Evolutionary conservation across 1,284 basidiomycete species (phyloP), one percentile per base, ranked within the genome.

Genomic region (Apiotrichum montevideense): DNA sequence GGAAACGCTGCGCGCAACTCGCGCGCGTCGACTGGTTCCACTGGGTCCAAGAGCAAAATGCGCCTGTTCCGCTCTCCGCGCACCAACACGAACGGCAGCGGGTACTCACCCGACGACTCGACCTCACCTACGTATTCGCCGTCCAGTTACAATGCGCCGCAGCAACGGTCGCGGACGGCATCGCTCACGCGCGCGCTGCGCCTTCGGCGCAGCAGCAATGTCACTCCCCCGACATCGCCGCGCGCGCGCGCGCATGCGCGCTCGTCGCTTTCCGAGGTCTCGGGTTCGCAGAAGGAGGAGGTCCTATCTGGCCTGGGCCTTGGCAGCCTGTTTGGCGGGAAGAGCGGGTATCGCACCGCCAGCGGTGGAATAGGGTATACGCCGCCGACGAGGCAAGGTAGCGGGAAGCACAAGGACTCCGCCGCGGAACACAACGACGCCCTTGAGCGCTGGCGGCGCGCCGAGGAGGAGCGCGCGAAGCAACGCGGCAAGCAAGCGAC

Each of bases 391-490:
- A 37, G 33, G 42, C 37, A 21, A 21, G 21, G 21, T 21, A 21
- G 21, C 21, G 21, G 21, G 21, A 21, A 21, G 39, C 33, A 4
- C 35, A 3, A 21, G 40, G n/a, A 21, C 35, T n/a, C 9, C 15
- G 42, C 39, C 29, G 44, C 55, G 1, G 58, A 64, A 35, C 69
- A 72, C 46, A 61, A 54, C 21, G 65, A 65, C 44, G 65, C 67
- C 6, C 66, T 68, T 34, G 67, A 69, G 46, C 50, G 60, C 1
- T 72, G 67, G 55, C 62, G 70, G 35, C 53, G 61, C n/a, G 46
- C 29, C 3, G 53, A 60, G 46, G 41, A 50, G 39, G 51, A 58
- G 49, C 46, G 55, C 6, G 54, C 54, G 11, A 34, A 46, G 9
- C 47, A 49, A 10, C n/a, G 47, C 3, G n/a, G 15, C 13, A 35